Conservation (phyloP, 345 rosid genomes). For the Limnanthes douglasii region DNA sequence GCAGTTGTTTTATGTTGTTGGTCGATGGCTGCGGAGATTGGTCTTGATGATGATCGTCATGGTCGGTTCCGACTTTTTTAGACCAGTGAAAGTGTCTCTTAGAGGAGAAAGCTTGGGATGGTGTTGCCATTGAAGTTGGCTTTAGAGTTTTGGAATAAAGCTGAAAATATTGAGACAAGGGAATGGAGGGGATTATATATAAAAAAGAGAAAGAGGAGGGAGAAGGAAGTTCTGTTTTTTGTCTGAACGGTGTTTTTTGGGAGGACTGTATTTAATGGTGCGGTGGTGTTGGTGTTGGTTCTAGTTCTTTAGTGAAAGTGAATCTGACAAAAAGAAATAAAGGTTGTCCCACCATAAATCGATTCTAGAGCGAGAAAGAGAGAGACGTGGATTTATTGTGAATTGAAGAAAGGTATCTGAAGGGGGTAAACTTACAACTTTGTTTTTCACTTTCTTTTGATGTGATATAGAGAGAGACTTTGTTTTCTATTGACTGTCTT, state of each 20-base stretch:
- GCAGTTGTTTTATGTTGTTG: no score
- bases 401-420: conserved; percentile 5
- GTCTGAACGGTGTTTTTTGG: conserved; percentile 17
- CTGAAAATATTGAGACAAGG: no score
- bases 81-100: conserved; percentile 86
- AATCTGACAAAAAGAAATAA: conserved; percentile 27
- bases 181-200: conserved; percentile 2
- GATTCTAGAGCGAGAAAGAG: conserved; percentile 1
- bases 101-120: conserved; percentile 41
- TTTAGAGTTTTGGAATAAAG: conserved; percentile 1
- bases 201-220: conserved; percentile 3
- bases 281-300: conserved; percentile 12
- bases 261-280: conserved; percentile 6
- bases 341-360: conserved; percentile 14
- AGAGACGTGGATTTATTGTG: conserved; percentile 4
- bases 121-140: conserved; percentile 26
- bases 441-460: conserved; percentile 82
- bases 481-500: conserved; percentile 35
- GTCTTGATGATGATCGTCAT: conserved; percentile 32
- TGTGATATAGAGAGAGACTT: conserved; percentile 18
- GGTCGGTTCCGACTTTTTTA: conserved; percentile 51
- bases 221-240: conserved; percentile 10
- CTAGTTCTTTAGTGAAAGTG: conserved; percentile 14
- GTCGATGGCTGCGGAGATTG: no score
- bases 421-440: no score